Percentiles rank a stretch among this genome's conserved stretches.
phyloP scores from a whole-genome alignment of 2,329 filamentous ascomycete genomes.

The Teratosphaeria nubilosa region DNA sequence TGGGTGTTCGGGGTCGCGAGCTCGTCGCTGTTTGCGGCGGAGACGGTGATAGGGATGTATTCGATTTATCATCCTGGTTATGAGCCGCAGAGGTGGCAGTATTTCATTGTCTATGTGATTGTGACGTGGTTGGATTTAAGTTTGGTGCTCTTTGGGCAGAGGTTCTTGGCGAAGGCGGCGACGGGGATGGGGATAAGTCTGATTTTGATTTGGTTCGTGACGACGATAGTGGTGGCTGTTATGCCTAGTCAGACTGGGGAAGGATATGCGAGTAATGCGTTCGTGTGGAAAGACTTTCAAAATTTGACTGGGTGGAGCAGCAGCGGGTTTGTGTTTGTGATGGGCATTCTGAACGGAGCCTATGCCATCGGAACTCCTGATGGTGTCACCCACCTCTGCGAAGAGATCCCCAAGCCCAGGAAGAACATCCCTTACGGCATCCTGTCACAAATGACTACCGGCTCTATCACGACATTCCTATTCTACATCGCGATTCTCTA shows the following conservation, averaged over 20 bases:
- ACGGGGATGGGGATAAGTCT: constrained; percentile 43
- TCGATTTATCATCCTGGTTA: constrained; percentile 39
- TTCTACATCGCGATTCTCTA: constrained; percentile 40
- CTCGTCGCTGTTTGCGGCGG: constrained; percentile 35
- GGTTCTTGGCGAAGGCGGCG: constrained; percentile 41
- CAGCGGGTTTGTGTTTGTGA: constrained; percentile 50
- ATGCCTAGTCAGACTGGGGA: constrained; percentile 40
- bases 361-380: constrained; percentile 57
- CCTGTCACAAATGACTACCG: constrained; percentile 40
- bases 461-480: constrained; percentile 43
- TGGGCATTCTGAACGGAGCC: constrained; percentile 55
- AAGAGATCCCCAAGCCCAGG: constrained; percentile 48
- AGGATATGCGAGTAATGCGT: constrained; percentile 29
- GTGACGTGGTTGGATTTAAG: constrained; percentile 37
- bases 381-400: constrained; percentile 51
- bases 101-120: constrained; percentile 40
- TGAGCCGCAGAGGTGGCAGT: constrained; percentile 39
- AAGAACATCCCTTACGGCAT: constrained; percentile 47
- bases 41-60: constrained; percentile 40
- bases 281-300: constrained; percentile 34
- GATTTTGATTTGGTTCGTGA: constrained; percentile 45
- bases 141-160: constrained; percentile 46
- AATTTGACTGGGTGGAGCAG: constrained; percentile 34
- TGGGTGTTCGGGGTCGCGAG: constrained; percentile 40
- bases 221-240: constrained; percentile 45